Conservation (phyloP, 768 basidiomycete species). For the Leccinum longicurvipes region DNA sequence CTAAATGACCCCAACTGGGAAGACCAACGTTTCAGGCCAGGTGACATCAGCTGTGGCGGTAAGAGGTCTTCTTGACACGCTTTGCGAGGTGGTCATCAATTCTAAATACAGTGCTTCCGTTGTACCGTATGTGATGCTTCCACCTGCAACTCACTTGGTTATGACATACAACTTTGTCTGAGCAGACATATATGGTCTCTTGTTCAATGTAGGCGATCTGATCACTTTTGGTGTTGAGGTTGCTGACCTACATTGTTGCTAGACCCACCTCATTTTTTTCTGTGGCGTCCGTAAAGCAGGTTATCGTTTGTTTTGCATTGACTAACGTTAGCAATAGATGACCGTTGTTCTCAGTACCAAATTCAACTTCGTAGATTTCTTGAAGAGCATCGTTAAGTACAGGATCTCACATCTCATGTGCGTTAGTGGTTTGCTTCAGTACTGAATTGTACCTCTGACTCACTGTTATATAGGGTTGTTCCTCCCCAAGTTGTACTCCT, state of each 20-base stretch:
- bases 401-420: slow-evolving; percentile 44
- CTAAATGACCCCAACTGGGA: slow-evolving; percentile 44
- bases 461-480: slow-evolving; percentile 34
- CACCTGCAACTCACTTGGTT: background rate
- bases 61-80: slow-evolving; percentile 7
- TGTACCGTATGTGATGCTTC: slow-evolving; percentile 49
- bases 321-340: slow-evolving; percentile 38
- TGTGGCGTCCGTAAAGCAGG: slow-evolving; percentile 43
- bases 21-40: slow-evolving; percentile 52
- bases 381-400: slow-evolving; percentile 45
- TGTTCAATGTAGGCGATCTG: slow-evolving; percentile 46
- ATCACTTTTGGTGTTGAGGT: background rate
- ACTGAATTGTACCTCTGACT: background rate
- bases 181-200: slow-evolving; percentile 64
- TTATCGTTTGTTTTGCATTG: background rate
- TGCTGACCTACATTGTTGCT: slow-evolving; percentile 26
- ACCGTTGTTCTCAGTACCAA: slow-evolving; percentile 44
- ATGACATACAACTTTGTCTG: background rate
- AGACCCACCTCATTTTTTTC: slow-evolving; percentile 60
- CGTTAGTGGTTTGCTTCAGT: slow-evolving; percentile 8
- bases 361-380: slow-evolving; percentile 43
- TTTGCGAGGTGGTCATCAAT: background rate
- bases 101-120: slow-evolving; percentile 46
- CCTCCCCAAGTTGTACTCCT: slow-evolving; percentile 48
- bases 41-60: slow-evolving; percentile 63